Evolutionary conservation across 257 asterid species (phyloP).

Genomic region (Phtheirospermum japonicum): DNA sequence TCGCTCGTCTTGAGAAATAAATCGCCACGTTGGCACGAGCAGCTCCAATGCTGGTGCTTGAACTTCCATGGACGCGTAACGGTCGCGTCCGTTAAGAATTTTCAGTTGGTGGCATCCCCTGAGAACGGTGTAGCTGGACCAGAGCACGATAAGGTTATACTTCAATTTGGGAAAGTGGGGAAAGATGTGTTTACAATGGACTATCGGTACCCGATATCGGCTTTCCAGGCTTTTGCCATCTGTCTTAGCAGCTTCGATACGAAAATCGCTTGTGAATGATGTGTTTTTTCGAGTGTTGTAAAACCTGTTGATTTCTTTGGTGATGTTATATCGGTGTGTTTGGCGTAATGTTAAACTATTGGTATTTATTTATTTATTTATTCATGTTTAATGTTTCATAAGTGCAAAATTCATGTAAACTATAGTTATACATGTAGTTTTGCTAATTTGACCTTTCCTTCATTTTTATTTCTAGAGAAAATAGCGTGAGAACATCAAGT

Average conservation of each 20-base stretch:
- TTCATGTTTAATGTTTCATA: neutral
- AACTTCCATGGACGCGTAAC: slow-evolving; percentile 94
- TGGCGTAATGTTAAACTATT: slow-evolving; percentile 7
- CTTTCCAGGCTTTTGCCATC: slow-evolving; percentile 77
- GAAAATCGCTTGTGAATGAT: slow-evolving; percentile 80
- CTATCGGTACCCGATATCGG: slow-evolving; percentile 76
- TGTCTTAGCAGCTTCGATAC: slow-evolving; percentile 91
- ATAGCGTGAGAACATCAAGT: too few species aligned
- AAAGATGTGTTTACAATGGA: slow-evolving; percentile 93
- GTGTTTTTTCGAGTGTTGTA: neutral
- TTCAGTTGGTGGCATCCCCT: slow-evolving; percentile 86
- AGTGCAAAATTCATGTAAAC: too few species aligned
- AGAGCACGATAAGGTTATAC: slow-evolving; percentile 70
- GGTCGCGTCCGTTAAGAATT: slow-evolving; percentile 88
- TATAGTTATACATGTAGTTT: too few species aligned
- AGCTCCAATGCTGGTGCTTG: slow-evolving; percentile 97
- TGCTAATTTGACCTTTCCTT: too few species aligned
- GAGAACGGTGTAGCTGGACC: slow-evolving; percentile 59
- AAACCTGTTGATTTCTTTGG: slow-evolving; percentile 11
- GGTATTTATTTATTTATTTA: neutral
- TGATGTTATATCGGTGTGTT: neutral
- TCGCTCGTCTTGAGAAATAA: slow-evolving; percentile 69
- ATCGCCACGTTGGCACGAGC: slow-evolving; percentile 95
- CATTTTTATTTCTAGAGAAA: too few species aligned
- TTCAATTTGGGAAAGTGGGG: slow-evolving; percentile 95